A percentile compares a stretch with the other conserved stretches of the same genome.
Conservation (phyloP, 75 land plant genomes). For the Selaginella moellendorffii region DNA sequence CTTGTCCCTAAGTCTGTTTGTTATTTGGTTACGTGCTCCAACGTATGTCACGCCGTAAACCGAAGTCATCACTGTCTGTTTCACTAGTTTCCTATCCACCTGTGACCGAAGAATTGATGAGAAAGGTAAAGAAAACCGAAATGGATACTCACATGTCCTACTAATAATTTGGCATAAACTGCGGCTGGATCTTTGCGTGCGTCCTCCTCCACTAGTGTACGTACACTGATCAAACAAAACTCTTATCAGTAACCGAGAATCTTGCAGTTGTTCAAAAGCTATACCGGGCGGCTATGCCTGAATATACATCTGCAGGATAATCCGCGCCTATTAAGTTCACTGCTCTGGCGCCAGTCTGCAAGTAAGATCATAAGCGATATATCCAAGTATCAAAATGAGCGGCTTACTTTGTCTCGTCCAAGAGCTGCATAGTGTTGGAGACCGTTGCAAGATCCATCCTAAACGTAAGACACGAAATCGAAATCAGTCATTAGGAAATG, state of each 20-base stretch:
- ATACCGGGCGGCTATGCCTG: neutral
- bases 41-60: conserved; percentile 3
- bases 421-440: conserved; percentile 97
- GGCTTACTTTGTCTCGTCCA: conserved; percentile 82
- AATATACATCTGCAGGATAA: neutral
- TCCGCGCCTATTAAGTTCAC: neutral
- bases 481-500: no score
- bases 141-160: neutral
- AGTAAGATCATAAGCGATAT: neutral
- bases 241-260: neutral
- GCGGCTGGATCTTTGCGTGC: neutral
- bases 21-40: conserved; percentile 8
- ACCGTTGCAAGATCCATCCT: conserved; percentile 99
- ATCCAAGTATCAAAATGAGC: no score
- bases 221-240: neutral
- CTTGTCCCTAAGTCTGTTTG: conserved; percentile 3
- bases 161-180: neutral
- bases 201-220: neutral
- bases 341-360: conserved; percentile 1
- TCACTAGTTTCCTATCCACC: conserved; percentile 34
- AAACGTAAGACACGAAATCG: conserved; percentile 8
- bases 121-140: neutral
- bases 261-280: neutral
- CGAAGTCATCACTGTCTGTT: conserved; percentile 2
- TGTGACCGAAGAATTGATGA: conserved; percentile 13